These are phyloP conservation scores for Zygosaccharomyces sapae DNA, from an alignment of 1,139 yeast species.

Conservation along the genomic window DNA sequence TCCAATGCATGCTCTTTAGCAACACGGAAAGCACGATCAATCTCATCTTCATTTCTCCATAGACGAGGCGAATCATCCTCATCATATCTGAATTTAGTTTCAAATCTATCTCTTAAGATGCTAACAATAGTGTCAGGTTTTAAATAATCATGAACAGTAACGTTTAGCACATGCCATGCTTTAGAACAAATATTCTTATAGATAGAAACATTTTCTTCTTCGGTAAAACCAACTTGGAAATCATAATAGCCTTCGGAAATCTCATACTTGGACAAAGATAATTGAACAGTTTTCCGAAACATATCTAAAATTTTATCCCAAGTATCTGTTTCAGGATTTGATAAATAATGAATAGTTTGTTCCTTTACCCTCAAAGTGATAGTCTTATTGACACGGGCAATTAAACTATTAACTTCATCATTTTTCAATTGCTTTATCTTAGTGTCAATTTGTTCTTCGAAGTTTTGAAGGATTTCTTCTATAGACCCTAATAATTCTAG, in stretches of 20 bases:
- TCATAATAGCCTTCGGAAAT: conserved; percentile 41
- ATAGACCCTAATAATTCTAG: conserved; percentile 17
- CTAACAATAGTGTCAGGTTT: conserved; percentile 55
- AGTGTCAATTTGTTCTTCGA: conserved; percentile 14
- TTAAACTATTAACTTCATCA: conserved; percentile 24
- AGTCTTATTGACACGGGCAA: conserved; percentile 22
- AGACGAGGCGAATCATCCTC: conserved; percentile 75
- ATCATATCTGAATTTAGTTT: conserved; percentile 78
- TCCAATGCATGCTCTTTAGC: conserved; percentile 57
- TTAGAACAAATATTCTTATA: conserved; percentile 45
- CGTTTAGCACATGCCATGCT: conserved; percentile 65
- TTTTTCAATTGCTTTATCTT: conserved; percentile 21
- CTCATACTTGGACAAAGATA: conserved; percentile 34
- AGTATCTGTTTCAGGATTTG: conserved; percentile 28
- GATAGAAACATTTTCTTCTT: conserved; percentile 42
- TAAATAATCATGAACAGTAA: conserved; percentile 54
- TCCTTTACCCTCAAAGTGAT: conserved; percentile 30
- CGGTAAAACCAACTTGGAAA: conserved; percentile 59
- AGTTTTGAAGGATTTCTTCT: conserved; percentile 14
- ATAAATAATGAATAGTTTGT: conserved; percentile 24
- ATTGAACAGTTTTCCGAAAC: conserved; percentile 44
- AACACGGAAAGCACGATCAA: conserved; percentile 58
- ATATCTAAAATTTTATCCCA: conserved; percentile 37
- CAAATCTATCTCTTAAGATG: conserved; percentile 67
- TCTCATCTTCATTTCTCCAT: conserved; percentile 71